Base-by-base conservation (phyloP, 192 early-diverging fungal species). In the Kickxella alabastrina region DNA sequence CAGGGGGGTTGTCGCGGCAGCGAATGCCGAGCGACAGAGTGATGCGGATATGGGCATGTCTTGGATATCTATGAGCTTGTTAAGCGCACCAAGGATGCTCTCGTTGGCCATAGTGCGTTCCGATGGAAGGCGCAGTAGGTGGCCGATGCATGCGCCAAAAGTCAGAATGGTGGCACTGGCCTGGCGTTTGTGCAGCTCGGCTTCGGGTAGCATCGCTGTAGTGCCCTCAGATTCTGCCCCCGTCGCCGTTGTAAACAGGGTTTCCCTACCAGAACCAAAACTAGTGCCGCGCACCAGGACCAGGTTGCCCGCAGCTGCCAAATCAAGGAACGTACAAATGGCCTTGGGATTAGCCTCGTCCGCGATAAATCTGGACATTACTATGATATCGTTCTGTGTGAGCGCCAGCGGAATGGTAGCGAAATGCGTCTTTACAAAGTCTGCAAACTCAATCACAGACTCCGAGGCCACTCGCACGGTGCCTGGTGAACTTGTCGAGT, bases 41-140 rank as follows among this genome's bases (percentile, higher is more conserved):
- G 59, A 17, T 1, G 66, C 49, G 1, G 66, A 62, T 9, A 62
- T 43, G 8, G 54, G 59, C 23, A 59, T 50, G 3, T 36, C 28
- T 22, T 5, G 18, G 6, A 21, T 7, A 3, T 13, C 4, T 3
- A 7, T 14, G 8, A 57, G 19, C 45, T 35, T 27, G 8, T 42
- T 25, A 9, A 57, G 37, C 5, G 45, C 6, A 0, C 8, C 22
- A 22, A 9, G 8, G 36, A 57, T 36, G 18, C 21, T 17, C 4
- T 17, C 19, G 6, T 17, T 27, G 15, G 34, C 17, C 21, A 13
- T 21, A 28, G 43, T 26, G 3, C 8, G 34, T 26, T 28, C 25
- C 26, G 32, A 24, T 7, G 36, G 28, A 14, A 44, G 37, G 2
- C 22, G 39, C 24, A 36, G 45, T 21, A 32, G 31, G 12, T 32